Conservation (phyloP, 441 rosid genomes). For the Aleurites moluccanus region DNA sequence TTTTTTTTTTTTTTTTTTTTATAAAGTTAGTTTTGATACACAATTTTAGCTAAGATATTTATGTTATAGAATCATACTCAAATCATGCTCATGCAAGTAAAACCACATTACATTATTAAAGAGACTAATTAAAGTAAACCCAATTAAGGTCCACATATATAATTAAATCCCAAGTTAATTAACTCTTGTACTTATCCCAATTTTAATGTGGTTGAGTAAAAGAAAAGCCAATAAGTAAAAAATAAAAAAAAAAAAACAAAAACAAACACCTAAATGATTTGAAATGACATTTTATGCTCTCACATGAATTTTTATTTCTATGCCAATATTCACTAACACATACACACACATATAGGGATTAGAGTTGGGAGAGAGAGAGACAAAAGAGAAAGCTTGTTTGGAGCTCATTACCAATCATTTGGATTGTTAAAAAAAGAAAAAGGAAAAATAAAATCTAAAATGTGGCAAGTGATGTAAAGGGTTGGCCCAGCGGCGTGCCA, state of each 20-base stretch:
- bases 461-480: slow-evolving; percentile 26
- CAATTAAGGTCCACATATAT: neutral
- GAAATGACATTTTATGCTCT: slow-evolving; percentile 25
- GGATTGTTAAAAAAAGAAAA: too few relatives aligned
- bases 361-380: neutral
- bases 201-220: too few relatives aligned
- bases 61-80: neutral
- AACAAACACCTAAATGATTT: slow-evolving; percentile 8
- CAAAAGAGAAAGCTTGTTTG: slow-evolving; percentile 10
- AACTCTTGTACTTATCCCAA: neutral
- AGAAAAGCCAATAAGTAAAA: neutral
- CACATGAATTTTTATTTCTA: neutral
- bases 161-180: neutral
- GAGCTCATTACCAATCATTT: slow-evolving; percentile 43
- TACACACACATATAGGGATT: neutral
- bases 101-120: neutral
- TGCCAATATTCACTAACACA: neutral
- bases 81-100: neutral
- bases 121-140: neutral
- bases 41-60: neutral
- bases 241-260: neutral
- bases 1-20: too few relatives aligned
- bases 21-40: too few relatives aligned
- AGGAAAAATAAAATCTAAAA: slow-evolving; percentile 19
- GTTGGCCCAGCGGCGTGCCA: slow-evolving; percentile 44